A percentile compares a stretch with the other conserved stretches of the same genome.
Conservation (phyloP, 495 filamentous ascomycete genomes). For the Aspergillus ostianus region DNA sequence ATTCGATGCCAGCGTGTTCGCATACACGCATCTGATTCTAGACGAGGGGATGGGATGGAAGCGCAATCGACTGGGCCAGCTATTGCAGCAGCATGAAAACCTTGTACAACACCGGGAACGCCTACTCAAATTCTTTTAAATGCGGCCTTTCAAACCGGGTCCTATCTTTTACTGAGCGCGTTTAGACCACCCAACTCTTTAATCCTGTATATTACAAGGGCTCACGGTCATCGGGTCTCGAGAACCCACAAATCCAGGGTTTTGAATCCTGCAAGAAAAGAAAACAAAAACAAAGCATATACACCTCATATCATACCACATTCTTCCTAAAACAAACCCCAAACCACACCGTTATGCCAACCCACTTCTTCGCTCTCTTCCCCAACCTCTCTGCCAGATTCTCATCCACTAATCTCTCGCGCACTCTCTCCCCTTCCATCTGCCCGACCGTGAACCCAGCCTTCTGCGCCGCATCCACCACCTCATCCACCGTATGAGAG, state of each 20-base stretch:
- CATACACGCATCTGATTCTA: slow-evolving; percentile 82
- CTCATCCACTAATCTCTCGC: slow-evolving; percentile 53
- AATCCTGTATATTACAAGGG: slow-evolving; percentile 27
- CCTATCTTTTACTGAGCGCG: background rate
- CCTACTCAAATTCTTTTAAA: slow-evolving; percentile 42
- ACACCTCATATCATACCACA: slow-evolving; percentile 5
- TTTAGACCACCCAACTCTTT: slow-evolving; percentile 1
- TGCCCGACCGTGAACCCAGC: slow-evolving; percentile 50
- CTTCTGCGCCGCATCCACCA: slow-evolving; percentile 51
- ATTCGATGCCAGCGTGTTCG: slow-evolving; percentile 87
- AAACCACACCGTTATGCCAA: slow-evolving; percentile 67
- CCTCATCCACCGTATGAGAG: slow-evolving; percentile 53
- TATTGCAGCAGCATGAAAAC: slow-evolving; percentile 43
- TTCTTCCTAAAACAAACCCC: slow-evolving; percentile 55
- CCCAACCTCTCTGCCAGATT: slow-evolving; percentile 50
- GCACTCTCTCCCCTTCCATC: slow-evolving; percentile 22
- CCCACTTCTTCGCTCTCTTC: slow-evolving; percentile 63
- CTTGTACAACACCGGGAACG: slow-evolving; percentile 55
- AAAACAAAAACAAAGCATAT: background rate
- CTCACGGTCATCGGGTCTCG: slow-evolving; percentile 2
- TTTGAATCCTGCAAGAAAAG: slow-evolving; percentile 1
- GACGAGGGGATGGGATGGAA: slow-evolving; percentile 60
- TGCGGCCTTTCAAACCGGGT: background rate
- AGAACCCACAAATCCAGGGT: slow-evolving; percentile 1
- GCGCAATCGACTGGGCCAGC: slow-evolving; percentile 39